A percentile compares a stretch with the other conserved stretches of the same genome.
Conservation (phyloP, 495 filamentous ascomycete species). For the Trichoderma orchidacearum region DNA sequence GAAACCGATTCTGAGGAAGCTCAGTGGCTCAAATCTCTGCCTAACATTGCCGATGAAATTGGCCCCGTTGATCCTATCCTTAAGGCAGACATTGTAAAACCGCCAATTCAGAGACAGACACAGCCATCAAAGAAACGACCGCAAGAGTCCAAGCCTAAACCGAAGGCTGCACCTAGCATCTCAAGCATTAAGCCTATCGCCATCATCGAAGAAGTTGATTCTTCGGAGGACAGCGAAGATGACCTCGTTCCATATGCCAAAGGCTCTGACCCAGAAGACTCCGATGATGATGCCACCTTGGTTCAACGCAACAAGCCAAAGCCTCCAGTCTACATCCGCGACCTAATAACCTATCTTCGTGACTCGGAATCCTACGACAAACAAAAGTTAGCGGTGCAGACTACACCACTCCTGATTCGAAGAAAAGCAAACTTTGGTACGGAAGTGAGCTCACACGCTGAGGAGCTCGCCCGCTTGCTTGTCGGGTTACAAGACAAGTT, state of each 20-base stretch:
- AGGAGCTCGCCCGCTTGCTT: constrained; percentile 64
- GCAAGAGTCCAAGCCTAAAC: constrained; percentile 10
- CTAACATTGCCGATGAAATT: constrained; percentile 45
- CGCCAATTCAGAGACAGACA: constrained; percentile 2
- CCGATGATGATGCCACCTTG: constrained; percentile 81
- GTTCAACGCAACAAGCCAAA: constrained; percentile 69
- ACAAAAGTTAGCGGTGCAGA: constrained; percentile 63
- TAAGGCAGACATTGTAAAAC: background rate
- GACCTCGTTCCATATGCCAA: constrained; percentile 75
- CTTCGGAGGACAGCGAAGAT: constrained; percentile 48
- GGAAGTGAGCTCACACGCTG: constrained; percentile 70
- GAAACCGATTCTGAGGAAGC: constrained; percentile 62
- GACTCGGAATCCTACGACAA: constrained; percentile 75
- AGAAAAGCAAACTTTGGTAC: constrained; percentile 79
- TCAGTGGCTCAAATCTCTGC: constrained; percentile 60
- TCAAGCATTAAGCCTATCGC: constrained; percentile 17
- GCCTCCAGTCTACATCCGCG: constrained; percentile 83
- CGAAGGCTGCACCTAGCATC: constrained; percentile 8
- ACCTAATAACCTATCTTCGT: constrained; percentile 64
- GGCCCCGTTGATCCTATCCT: constrained; percentile 42
- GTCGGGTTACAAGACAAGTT: constrained; percentile 73
- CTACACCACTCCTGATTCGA: constrained; percentile 68
- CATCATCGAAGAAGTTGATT: constrained; percentile 58
- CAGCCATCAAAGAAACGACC: constrained; percentile 7
- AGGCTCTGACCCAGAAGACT: constrained; percentile 84